Evolutionary conservation across 2,329 filamentous ascomycete species (phyloP).

Genomic region (Xylaria sp.): DNA sequence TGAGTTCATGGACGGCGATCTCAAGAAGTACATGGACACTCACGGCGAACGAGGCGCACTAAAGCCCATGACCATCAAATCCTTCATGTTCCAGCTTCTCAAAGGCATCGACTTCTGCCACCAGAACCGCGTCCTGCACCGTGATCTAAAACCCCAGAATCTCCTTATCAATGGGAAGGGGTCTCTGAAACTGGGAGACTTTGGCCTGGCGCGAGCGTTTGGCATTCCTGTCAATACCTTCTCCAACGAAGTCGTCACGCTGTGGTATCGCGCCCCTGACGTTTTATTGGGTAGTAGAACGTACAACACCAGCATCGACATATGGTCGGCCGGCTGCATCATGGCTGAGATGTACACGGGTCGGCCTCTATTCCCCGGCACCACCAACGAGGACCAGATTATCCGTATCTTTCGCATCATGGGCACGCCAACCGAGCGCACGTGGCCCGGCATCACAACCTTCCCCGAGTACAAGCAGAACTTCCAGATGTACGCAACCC

Average conservation of each 20-base stretch:
- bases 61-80: conserved; percentile 92
- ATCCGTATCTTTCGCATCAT: conserved; percentile 98
- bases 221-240: conserved; percentile 98
- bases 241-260: conserved; percentile 95
- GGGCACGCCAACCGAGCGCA: conserved; percentile 95
- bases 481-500: conserved; percentile 93
- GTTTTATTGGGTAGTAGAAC: conserved; percentile 93
- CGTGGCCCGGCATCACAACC: conserved; percentile 93
- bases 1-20: conserved; percentile 97
- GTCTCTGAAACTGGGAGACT: conserved; percentile 91
- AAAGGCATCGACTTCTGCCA: conserved; percentile 98
- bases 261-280: conserved; percentile 97
- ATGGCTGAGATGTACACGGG: conserved; percentile 99
- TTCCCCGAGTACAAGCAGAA: conserved; percentile 98
- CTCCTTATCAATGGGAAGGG: conserved; percentile 93
- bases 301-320: conserved; percentile 99
- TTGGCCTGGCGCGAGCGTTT: conserved; percentile 92
- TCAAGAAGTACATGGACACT: conserved; percentile 99
- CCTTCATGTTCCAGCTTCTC: conserved; percentile 98
- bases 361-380: conserved; percentile 93
- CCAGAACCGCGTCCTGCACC: conserved; percentile 94
- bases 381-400: conserved; percentile 97
- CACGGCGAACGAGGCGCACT: conserved; percentile 89
- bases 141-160: conserved; percentile 96
- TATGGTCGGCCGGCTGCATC: conserved; percentile 99